Evolutionary conservation across 176 grass and related monocot species (phyloP).

Genomic region (Ampelocalamus luodianensis): DNA sequence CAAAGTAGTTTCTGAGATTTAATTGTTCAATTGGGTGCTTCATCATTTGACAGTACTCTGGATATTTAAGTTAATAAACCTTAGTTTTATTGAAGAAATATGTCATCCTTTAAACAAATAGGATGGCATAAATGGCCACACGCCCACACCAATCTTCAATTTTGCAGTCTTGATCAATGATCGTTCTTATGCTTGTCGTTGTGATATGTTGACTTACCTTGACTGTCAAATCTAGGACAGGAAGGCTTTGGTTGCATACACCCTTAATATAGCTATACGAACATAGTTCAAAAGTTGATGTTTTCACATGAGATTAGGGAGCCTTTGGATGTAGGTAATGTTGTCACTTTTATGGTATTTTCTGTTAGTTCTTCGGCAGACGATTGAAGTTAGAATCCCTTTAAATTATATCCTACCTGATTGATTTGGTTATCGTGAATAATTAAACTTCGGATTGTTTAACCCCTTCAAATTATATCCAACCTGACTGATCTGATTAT

Average conservation of each 20-base stretch:
- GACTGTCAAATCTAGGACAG: not conserved
- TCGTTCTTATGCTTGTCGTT: not conserved
- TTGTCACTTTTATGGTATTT: not conserved
- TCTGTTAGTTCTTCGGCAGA: not conserved
- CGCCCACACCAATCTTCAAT: not conserved
- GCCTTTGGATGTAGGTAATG: not conserved
- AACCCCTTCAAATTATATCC: not conserved
- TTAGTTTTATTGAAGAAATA: not conserved
- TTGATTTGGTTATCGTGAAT: not conserved
- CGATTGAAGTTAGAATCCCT: not conserved
- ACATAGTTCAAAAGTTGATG: not conserved
- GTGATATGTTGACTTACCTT: not conserved
- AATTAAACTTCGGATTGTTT: not conserved
- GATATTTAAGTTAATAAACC: not conserved
- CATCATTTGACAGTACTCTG: no score
- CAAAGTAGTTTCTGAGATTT: not conserved
- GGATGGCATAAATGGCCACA: not conserved
- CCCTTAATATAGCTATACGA: not conserved
- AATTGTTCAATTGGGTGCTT: not conserved
- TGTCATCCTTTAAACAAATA: not conserved
- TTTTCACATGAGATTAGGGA: not conserved
- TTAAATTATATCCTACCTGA: not conserved
- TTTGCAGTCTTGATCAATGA: not conserved
- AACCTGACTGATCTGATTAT: not conserved
- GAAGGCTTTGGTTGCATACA: no score